Percentiles rank a stretch among this genome's conserved stretches.
These are phyloP conservation scores for Ophiocordyceps polyrhachis-furcata DNA, from an alignment of 2,329 filamentous ascomycete species.

Conservation along the genomic window DNA sequence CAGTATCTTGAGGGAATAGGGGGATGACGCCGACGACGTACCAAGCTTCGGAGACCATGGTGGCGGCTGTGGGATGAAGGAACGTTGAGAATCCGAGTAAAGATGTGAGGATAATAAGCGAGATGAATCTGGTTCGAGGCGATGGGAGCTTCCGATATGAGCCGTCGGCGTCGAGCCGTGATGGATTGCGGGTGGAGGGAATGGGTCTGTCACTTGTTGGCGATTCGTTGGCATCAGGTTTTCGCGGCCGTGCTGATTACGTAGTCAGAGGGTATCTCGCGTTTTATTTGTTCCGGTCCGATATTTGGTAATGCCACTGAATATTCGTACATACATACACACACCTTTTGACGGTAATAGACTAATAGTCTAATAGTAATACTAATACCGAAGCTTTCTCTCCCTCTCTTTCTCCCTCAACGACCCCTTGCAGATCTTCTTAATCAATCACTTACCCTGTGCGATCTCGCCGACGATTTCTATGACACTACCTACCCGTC, in stretches of 20 bases:
- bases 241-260: constrained; percentile 9
- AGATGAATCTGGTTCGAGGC: constrained; percentile 2
- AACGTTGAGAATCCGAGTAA: constrained; percentile 3
- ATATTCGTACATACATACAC: background rate
- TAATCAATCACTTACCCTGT: no score
- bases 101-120: background rate
- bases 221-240: constrained; percentile 14
- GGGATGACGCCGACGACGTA: constrained; percentile 31
- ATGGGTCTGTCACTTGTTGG: constrained; percentile 14
- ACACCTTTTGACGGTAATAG: no score
- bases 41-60: constrained; percentile 69
- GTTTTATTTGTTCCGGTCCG: background rate
- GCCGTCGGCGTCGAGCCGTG: constrained; percentile 5
- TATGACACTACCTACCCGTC: no score
- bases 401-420: background rate
- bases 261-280: background rate
- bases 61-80: constrained; percentile 19
- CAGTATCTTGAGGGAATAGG: background rate
- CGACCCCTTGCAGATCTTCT: no score
- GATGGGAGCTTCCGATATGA: constrained; percentile 10
- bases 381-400: no score
- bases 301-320: background rate
- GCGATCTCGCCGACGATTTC: no score
- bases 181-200: constrained; percentile 11
- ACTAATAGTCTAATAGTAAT: no score